These are phyloP conservation scores for Claviceps maximensis DNA, from an alignment of 2,329 filamentous ascomycete genomes.

Conservation along the genomic window DNA sequence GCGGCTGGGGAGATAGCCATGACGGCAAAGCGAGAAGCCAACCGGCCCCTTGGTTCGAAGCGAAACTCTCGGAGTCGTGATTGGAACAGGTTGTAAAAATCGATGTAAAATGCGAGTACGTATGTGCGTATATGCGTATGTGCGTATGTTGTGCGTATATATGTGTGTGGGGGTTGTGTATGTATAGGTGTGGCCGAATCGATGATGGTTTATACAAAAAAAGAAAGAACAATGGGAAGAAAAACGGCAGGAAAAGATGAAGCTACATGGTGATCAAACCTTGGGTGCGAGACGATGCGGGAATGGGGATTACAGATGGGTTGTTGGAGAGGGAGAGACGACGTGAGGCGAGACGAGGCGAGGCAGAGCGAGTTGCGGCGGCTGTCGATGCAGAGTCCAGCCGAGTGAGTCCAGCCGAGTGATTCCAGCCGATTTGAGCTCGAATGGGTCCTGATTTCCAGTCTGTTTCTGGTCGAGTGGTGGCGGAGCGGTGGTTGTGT, in stretches of 20 bases:
- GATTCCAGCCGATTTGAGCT: background rate
- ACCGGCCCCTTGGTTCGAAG: background rate
- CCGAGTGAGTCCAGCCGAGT: background rate
- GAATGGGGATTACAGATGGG: background rate
- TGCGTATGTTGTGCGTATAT: too few relatives aligned
- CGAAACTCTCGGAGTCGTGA: background rate
- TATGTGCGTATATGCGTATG: background rate
- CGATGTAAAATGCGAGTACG: background rate
- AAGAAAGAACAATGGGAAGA: background rate
- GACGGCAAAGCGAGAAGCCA: slow-evolving; percentile 4
- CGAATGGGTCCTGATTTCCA: too few relatives aligned
- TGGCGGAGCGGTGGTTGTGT: too few relatives aligned
- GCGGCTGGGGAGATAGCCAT: slow-evolving; percentile 24
- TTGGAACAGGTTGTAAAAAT: background rate
- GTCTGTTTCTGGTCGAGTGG: too few relatives aligned
- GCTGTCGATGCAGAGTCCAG: background rate
- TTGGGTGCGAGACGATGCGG: background rate
- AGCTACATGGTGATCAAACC: slow-evolving; percentile 5
- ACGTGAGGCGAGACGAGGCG: background rate
- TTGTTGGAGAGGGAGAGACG: background rate
- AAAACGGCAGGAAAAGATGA: background rate
- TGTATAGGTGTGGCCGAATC: background rate
- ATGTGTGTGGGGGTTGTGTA: background rate
- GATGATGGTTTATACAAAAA: background rate
- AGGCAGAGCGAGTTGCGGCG: background rate